Conservation (phyloP, 2,329 filamentous ascomycete genomes). For the Elsinoe fawcettii region DNA sequence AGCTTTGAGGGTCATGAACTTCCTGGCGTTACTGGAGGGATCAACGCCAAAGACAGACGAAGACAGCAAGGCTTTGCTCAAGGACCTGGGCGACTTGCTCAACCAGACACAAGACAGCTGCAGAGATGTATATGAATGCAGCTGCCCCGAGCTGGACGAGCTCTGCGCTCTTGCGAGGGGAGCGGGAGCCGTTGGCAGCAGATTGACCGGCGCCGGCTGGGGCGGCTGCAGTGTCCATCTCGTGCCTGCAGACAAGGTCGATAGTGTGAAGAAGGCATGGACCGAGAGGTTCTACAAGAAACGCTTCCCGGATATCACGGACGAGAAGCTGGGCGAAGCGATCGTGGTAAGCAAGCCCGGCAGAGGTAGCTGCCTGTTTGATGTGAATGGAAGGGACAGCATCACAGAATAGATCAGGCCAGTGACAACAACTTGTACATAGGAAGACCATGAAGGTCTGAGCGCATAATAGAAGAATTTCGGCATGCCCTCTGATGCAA, state of each 20-base stretch:
- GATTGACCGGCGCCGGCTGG: conserved; percentile 91
- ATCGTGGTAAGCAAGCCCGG: conserved; percentile 86
- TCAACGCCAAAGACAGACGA: conserved; percentile 39
- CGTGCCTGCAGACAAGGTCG: conserved; percentile 74
- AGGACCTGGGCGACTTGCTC: conserved; percentile 69
- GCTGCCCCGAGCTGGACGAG: conserved; percentile 83
- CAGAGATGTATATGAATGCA: conserved; percentile 81
- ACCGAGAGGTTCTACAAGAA: conserved; percentile 74
- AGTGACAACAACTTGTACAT: neutral
- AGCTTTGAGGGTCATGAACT: conserved; percentile 75
- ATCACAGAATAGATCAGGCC: neutral
- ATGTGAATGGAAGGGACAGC: conserved; percentile 22
- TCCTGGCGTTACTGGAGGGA: conserved; percentile 63
- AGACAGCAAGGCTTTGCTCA: conserved; percentile 58
- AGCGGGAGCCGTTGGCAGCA: conserved; percentile 75
- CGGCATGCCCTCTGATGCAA: too few relatives aligned
- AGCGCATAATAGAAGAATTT: too few relatives aligned
- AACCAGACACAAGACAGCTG: conserved; percentile 87
- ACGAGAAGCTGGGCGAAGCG: conserved; percentile 67
- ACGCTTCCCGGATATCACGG: conserved; percentile 57
- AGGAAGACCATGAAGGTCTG: neutral
- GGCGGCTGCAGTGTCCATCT: conserved; percentile 94
- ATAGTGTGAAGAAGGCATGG: conserved; percentile 68
- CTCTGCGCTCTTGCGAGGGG: conserved; percentile 71
- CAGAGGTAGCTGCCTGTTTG: conserved; percentile 48